A percentile compares a stretch with the other conserved stretches of the same genome.
These are phyloP conservation scores for Pseudocercospora eumusae DNA, from an alignment of 2,329 filamentous ascomycete species.

Conservation along the genomic window DNA sequence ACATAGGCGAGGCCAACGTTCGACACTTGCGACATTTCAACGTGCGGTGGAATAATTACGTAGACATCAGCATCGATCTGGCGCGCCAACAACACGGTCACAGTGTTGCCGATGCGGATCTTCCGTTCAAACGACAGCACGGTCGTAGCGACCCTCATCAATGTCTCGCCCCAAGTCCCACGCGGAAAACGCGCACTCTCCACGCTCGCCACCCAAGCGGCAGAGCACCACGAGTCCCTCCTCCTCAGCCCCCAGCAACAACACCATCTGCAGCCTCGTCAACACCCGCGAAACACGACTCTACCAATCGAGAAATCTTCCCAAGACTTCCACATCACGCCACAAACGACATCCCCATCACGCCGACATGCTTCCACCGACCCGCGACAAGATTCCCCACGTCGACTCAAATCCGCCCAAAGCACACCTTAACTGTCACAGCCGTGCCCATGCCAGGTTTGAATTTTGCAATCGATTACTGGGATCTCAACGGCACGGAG, in stretches of 20 bases:
- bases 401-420: constrained; percentile 1
- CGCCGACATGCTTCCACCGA: not conserved
- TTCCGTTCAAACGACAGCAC: not conserved
- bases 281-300: not conserved
- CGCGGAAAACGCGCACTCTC: not conserved
- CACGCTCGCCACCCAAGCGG: not conserved
- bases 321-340: not conserved
- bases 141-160: not conserved
- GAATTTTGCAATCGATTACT: constrained; percentile 15
- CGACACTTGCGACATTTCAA: constrained; percentile 21
- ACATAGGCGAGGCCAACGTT: constrained; percentile 18
- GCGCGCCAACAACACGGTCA: not conserved
- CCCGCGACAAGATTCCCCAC: constrained; percentile 4
- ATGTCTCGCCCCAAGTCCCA: not conserved
- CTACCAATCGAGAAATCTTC: not conserved
- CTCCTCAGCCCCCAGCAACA: not conserved
- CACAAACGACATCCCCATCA: not conserved
- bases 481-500: constrained; percentile 21
- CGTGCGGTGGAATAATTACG: constrained; percentile 25
- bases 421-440: constrained; percentile 16
- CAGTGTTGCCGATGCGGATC: not conserved
- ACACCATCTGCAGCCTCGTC: not conserved
- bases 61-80: constrained; percentile 26
- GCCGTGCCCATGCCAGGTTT: constrained; percentile 14
- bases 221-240: not conserved